These are phyloP conservation scores for Hymenoscyphus fraxineus DNA, from an alignment of 2,329 filamentous ascomycete genomes.

Conservation along the genomic window DNA sequence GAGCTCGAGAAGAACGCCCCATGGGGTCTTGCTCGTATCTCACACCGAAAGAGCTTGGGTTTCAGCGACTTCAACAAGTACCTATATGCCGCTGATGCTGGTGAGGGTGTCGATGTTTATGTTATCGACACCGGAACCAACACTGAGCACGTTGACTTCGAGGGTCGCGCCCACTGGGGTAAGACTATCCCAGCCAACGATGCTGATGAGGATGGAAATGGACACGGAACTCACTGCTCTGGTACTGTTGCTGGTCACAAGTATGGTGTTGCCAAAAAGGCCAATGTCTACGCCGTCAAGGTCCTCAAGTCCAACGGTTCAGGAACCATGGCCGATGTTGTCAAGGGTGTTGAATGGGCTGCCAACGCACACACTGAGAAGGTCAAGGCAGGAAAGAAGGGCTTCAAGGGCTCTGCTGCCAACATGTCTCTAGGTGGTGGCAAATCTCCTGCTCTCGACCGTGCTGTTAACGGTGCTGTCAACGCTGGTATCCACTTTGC, in stretches of 20 bases:
- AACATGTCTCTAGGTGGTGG: conserved; percentile 99
- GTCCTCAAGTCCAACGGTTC: conserved; percentile 96
- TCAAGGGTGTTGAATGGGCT: conserved; percentile 96
- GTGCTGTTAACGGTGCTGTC: conserved; percentile 91
- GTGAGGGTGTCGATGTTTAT: conserved; percentile 97
- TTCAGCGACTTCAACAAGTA: conserved; percentile 99
- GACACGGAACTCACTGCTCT: conserved; percentile 98
- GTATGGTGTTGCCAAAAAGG: conserved; percentile 99
- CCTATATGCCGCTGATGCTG: conserved; percentile 81
- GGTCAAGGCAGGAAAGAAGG: conserved; percentile 79
- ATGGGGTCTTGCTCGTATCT: conserved; percentile 99
- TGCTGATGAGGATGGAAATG: conserved; percentile 89
- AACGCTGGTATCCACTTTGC: conserved; percentile 92
- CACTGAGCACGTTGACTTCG: conserved; percentile 90
- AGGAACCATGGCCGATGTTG: conserved; percentile 96
- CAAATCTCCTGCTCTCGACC: conserved; percentile 88
- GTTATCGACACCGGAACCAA: conserved; percentile 98
- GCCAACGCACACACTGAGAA: conserved; percentile 74
- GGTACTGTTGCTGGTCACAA: conserved; percentile 97
- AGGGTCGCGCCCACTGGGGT: conserved; percentile 92
- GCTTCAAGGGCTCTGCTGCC: conserved; percentile 97
- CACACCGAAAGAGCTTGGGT: conserved; percentile 80
- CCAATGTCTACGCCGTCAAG: conserved; percentile 94
- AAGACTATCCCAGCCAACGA: conserved; percentile 89
- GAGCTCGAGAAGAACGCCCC: conserved; percentile 86